These are phyloP conservation scores for Monosporozyma unispora DNA, from an alignment of 805 yeast species.

Conservation along the genomic window DNA sequence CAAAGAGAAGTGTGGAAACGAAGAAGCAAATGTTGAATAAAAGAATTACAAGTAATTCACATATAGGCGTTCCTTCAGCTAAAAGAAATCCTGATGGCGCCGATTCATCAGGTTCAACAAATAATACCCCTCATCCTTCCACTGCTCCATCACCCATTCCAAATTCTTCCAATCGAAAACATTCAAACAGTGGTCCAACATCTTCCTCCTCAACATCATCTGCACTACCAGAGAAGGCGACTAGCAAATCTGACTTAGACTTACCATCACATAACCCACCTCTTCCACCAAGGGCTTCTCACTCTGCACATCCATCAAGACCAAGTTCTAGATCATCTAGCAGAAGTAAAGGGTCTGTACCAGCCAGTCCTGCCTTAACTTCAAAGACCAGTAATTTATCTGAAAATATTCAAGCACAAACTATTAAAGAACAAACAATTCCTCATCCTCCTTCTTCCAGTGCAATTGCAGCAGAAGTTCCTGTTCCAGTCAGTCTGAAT, in stretches of 20 bases:
- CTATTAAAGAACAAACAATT: background rate
- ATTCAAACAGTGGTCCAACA: constrained; percentile 1
- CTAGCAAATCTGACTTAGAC: background rate
- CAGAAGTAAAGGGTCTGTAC: no score
- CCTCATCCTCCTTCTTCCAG: constrained; percentile 14
- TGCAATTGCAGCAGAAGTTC: background rate
- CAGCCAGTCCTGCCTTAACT: background rate
- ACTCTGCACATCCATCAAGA: background rate
- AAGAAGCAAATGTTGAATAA: constrained; percentile 13
- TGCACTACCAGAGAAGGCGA: background rate
- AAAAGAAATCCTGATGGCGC: background rate
- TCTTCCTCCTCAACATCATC: background rate
- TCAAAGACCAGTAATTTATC: background rate
- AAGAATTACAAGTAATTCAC: constrained; percentile 7
- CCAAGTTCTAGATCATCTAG: background rate
- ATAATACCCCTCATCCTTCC: background rate
- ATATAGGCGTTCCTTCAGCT: background rate
- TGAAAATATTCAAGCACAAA: constrained; percentile 1
- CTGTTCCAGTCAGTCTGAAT: constrained; percentile 24
- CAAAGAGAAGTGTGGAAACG: constrained; percentile 16
- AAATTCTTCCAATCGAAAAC: background rate
- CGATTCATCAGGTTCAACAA: background rate
- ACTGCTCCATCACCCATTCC: constrained; percentile 5
- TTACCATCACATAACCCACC: background rate
- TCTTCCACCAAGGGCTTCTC: background rate